Conservation (phyloP, 495 filamentous ascomycete genomes). For the Lophium mytilinum region DNA sequence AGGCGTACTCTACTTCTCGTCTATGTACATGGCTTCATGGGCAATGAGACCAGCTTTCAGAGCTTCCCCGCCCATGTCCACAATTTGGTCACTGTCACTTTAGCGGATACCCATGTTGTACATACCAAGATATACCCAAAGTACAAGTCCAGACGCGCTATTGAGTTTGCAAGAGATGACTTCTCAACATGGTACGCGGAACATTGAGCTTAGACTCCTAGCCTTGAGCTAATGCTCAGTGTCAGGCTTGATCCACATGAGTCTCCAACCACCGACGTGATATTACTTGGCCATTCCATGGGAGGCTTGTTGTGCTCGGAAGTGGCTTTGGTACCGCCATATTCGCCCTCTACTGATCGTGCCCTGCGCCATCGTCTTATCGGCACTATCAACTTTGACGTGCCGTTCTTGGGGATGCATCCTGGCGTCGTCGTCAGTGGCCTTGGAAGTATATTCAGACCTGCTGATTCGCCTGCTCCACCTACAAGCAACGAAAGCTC, state of each 20-base stretch:
- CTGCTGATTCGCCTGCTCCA: conserved; percentile 30
- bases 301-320: conserved; percentile 80
- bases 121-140: conserved; percentile 89
- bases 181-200: conserved; percentile 66
- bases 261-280: conserved; percentile 62
- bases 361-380: conserved; percentile 68
- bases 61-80: conserved; percentile 86
- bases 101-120: conserved; percentile 66
- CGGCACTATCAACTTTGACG: conserved; percentile 78
- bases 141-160: conserved; percentile 72
- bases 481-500: not conserved
- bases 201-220: not conserved
- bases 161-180: conserved; percentile 65
- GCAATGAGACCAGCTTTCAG: conserved; percentile 78
- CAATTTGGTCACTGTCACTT: conserved; percentile 56
- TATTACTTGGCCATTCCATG: conserved; percentile 85
- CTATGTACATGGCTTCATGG: conserved; percentile 92
- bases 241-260: conserved; percentile 69
- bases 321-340: conserved; percentile 54
- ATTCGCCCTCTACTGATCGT: conserved; percentile 16
- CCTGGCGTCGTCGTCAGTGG: conserved; percentile 77
- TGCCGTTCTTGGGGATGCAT: conserved; percentile 81
- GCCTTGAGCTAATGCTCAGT: conserved; percentile 4
- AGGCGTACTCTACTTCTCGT: conserved; percentile 66
- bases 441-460: conserved; percentile 65